Base-by-base conservation (phyloP, 1,139 yeast species). In the Lodderomyces beijingensis region DNA sequence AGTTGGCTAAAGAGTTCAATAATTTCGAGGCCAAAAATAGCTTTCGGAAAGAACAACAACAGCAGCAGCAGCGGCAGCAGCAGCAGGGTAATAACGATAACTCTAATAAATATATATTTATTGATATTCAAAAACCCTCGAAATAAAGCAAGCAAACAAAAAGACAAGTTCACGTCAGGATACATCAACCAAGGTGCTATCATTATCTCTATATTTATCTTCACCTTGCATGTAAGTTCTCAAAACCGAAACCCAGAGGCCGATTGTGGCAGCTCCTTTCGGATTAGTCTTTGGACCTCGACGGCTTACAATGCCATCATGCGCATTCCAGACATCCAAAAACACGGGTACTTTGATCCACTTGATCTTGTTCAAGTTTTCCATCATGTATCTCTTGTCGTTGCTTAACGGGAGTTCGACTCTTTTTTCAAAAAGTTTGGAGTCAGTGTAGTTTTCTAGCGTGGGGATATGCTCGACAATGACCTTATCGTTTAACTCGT, bases 291-390 rank as follows among this genome's bases (percentile, higher is more conserved):
- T 56, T 2, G 78, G 62, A 0, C 88, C 88, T 37, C 79, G 63
- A 40, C 93, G 63, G 8, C 85, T 82, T 16, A 80, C 79, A 27
- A 82, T 77, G 0, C 81, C 80, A 45, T 78, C 87, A 47, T 83
- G 93, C 0, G 91, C 76, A 51, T 82, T 82, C 54, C 80, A 64
- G 11, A 78, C 71, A 43, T 78, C 82, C 28, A 80, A 62, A 45
- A 74, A 77, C 2, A 77, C 76, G 0, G 88, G 80, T 11, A 81
- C 62, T 46, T 81, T 79, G 32, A 72, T 59, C 88, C 89, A 81
- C n/a, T 66, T 59, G 9, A 82, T 46, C 17, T 55, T 44, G 46
- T 78, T 77, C 47, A 83, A 59, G 41, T 74, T 72, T 2, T 62
- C 49, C 22, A 72, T 51, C 19, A 80, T 79, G 12, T 43, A 47